Percentiles rank a stretch among this genome's conserved stretches.
These are phyloP conservation scores for Sporobolomyces roseus DNA, from an alignment of 768 basidiomycete species.

Conservation along the genomic window DNA sequence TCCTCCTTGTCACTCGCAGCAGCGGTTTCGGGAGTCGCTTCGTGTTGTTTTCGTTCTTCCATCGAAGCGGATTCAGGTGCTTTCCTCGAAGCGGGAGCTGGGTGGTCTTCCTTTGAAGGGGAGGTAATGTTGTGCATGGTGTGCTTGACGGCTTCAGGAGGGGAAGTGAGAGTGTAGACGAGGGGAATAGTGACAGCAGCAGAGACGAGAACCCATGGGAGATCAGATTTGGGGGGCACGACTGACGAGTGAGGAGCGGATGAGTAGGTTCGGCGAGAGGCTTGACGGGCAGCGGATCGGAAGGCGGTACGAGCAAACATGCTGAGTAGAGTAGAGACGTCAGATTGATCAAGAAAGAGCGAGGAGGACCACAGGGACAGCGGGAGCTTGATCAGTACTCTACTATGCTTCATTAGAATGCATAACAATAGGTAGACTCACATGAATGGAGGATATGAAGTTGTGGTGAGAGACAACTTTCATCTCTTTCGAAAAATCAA, in stretches of 20 bases:
- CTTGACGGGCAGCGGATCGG: conserved; percentile 10
- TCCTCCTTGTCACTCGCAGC: neutral
- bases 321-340: no score
- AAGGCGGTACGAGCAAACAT: conserved; percentile 13
- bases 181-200: conserved; percentile 15
- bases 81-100: conserved; percentile 10
- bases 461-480: neutral
- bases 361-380: no score
- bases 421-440: no score
- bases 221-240: conserved; percentile 5
- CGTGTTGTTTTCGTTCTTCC: conserved; percentile 3
- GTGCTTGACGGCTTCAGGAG: conserved; percentile 15
- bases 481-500: neutral
- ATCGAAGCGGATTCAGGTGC: conserved; percentile 1
- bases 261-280: conserved; percentile 13
- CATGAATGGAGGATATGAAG: no score
- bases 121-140: conserved; percentile 9
- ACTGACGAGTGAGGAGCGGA: neutral
- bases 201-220: conserved; percentile 12
- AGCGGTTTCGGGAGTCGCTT: neutral
- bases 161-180: conserved; percentile 16
- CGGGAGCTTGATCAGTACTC: no score
- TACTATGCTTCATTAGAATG: no score
- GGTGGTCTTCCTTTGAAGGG: conserved; percentile 13
- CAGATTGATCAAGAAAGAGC: no score